Base-by-base conservation (phyloP, 371 early-diverging fungal species). In the Coemansia sp. region DNA sequence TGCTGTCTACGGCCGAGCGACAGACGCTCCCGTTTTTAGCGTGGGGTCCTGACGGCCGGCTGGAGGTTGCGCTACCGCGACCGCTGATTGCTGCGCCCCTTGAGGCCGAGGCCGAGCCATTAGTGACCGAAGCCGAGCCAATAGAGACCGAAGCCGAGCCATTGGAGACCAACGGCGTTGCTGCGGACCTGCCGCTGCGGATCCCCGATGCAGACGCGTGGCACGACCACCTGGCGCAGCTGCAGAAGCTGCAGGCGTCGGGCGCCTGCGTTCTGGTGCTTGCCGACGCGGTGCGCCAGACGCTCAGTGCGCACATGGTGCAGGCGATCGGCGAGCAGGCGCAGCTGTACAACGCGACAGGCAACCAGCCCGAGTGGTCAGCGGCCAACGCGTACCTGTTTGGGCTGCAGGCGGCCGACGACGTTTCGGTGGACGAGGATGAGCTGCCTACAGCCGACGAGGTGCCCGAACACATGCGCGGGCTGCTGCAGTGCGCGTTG, bases 391-490 rank as follows among this genome's bases (percentile, higher is more conserved):
- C 30, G 16, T 59, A 64, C 30, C 39, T 55, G 31, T 42, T 32
- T 45, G 64, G 53, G 2, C 20, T 57, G 9, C 51, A 51, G 8
- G 31, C 13, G 10, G 64, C 40, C 11, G 64, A 57, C 2, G 35
- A 13, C 6, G 55, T 16, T 3, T 16, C 20, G 1, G 31, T 41
- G 26, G 65, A 55, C 14, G 59, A 59, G 20, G 64, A 65, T 1
- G 64, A 57, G 14, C 42, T 57, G 65, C 74, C 74, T 3, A 50
- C 49, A 3, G 62, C 63, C 5, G 40, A 11, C 4, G 74, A 73
- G 7, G 65, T 73, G 11, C 61, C 74, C 30, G 70, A 68, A 9
- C 16, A 43, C 5, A 53, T 59, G 51, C 69, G 65, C 3, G 62
- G 40, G 2, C 9, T 62, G 11, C 45, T 73, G 14, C 51, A 60